These are phyloP conservation scores for Trichophyton mentagrophytes DNA, from an alignment of 2,329 filamentous ascomycete species.

Conservation along the genomic window DNA sequence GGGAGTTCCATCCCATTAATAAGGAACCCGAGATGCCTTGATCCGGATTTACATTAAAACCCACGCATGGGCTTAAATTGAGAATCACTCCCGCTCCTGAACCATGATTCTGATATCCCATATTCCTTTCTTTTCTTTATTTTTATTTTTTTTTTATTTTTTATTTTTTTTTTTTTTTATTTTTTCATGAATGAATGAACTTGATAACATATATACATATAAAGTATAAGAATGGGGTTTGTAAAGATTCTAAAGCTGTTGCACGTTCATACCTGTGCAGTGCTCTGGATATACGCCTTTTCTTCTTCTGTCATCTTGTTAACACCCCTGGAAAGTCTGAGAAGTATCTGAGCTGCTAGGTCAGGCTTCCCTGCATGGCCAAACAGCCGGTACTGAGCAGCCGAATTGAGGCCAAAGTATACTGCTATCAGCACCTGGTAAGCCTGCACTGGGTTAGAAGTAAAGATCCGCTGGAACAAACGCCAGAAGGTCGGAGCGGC, in stretches of 20 bases:
- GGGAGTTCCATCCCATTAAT: neutral
- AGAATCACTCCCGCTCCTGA: neutral
- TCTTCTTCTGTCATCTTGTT: conserved; percentile 14
- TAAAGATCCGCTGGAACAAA: conserved; percentile 19
- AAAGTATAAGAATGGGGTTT: neutral
- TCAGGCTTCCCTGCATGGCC: conserved; percentile 21
- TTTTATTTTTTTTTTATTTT: no score
- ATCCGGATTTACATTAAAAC: conserved; percentile 3
- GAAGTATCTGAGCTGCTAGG: conserved; percentile 23
- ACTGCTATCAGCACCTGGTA: conserved; percentile 22
- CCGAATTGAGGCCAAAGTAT: conserved; percentile 26
- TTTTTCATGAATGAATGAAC: neutral
- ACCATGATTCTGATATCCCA: neutral
- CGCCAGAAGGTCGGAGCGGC: conserved; percentile 21
- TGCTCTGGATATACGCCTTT: neutral
- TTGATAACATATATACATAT: neutral
- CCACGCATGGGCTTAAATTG: neutral
- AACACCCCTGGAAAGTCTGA: conserved; percentile 19
- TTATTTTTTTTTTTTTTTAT: no score
- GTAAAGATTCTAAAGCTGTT: neutral
- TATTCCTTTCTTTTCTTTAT: no score
- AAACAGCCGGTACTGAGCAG: conserved; percentile 26
- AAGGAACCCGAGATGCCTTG: neutral
- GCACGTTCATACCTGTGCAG: no score
- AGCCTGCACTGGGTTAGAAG: conserved; percentile 17